Conservation (phyloP, 148 eudicot species). For the Hydrangea macrophylla region DNA sequence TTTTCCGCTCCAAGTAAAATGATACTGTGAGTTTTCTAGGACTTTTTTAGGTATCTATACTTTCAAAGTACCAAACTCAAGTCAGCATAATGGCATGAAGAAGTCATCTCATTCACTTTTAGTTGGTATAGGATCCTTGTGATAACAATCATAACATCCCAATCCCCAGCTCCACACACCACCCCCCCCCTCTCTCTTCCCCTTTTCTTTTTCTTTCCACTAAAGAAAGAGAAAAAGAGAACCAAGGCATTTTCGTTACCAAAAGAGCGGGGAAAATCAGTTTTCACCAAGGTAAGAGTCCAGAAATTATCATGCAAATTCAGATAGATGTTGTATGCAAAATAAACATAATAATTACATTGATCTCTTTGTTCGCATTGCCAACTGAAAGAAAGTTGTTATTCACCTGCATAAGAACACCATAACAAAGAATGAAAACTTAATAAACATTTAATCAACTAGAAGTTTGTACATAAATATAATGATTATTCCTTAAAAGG, state of each 20-base stretch:
- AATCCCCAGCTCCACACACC: no score
- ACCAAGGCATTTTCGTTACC: not conserved
- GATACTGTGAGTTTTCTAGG: not conserved
- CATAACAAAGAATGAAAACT: not conserved
- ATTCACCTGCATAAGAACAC: constrained; percentile 60
- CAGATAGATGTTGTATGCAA: not conserved
- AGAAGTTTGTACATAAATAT: constrained; percentile 1
- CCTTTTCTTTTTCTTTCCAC: not conserved
- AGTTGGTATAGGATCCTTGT: not conserved
- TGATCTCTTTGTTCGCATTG: constrained; percentile 82
- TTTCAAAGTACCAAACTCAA: not conserved
- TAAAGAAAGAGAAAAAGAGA: not conserved
- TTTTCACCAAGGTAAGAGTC: not conserved
- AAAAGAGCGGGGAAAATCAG: not conserved
- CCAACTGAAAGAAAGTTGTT: constrained; percentile 94
- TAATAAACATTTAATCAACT: constrained; percentile 5
- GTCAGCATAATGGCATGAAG: not conserved
- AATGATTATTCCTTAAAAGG: not conserved
- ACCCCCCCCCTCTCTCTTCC: not conserved
- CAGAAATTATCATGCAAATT: not conserved
- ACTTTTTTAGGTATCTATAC: not conserved
- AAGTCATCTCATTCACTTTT: not conserved
- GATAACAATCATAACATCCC: no score
- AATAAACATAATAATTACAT: constrained; percentile 39
- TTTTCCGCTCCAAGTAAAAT: not conserved